Evolutionary conservation across 768 basidiomycete genomes (phyloP).

Genomic region (Hypholoma sublateritium): DNA sequence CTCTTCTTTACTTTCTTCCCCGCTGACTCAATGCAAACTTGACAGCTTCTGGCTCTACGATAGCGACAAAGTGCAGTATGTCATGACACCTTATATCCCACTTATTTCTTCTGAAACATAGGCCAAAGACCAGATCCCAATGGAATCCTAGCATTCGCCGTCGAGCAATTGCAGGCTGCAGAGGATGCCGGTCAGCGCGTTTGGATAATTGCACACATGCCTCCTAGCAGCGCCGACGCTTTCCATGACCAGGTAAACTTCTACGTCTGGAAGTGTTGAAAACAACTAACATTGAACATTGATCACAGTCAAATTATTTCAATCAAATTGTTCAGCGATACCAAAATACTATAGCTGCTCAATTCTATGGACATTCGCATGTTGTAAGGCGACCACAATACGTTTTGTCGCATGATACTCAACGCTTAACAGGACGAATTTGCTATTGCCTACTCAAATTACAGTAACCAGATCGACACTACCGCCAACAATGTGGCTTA

Average conservation of each 20-base stretch:
- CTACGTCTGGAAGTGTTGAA: conserved; percentile 8
- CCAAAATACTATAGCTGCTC: conserved; percentile 54
- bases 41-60: conserved; percentile 62
- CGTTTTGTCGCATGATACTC: neutral
- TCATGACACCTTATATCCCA: neutral
- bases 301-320: conserved; percentile 57
- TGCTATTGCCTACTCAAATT: conserved; percentile 58
- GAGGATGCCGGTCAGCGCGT: conserved; percentile 59
- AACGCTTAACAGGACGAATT: conserved; percentile 49
- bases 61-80: conserved; percentile 44
- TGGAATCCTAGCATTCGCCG: conserved; percentile 56
- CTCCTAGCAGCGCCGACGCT: conserved; percentile 48
- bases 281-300: neutral
- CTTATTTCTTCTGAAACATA: no score
- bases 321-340: conserved; percentile 63
- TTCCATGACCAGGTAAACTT: conserved; percentile 48
- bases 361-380: conserved; percentile 63
- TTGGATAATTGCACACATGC: conserved; percentile 65
- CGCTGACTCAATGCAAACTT: neutral
- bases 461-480: conserved; percentile 38
- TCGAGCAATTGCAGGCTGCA: conserved; percentile 53
- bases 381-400: conserved; percentile 21
- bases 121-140: conserved; percentile 49
- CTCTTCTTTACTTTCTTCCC: no score
- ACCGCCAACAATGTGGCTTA: conserved; percentile 47